Conservation (phyloP, 768 basidiomycete species). For the Punctularia strigosozonata region DNA sequence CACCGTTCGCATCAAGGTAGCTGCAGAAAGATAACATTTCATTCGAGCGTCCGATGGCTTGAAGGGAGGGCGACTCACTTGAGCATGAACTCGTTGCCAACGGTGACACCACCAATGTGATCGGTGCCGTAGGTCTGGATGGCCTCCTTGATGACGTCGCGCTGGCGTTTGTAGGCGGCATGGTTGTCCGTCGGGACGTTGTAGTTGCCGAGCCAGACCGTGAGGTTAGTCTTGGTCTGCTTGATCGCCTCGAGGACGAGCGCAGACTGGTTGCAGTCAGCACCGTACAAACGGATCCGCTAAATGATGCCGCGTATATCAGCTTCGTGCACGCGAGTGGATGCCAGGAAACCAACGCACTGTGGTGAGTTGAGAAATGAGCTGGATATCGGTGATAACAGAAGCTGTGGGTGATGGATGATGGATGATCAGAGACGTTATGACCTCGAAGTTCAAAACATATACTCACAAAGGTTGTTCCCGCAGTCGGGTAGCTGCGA, state of each 20-base stretch:
- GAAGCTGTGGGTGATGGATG: constrained; percentile 20
- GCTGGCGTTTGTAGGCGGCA: constrained; percentile 65
- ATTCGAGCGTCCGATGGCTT: constrained; percentile 1
- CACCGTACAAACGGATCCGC: constrained; percentile 76
- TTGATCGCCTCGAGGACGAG: constrained; percentile 83
- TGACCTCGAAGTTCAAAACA: constrained; percentile 1
- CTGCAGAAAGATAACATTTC: constrained; percentile 20
- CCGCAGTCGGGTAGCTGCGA: constrained; percentile 66
- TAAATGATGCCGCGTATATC: constrained; percentile 9
- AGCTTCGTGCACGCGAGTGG: neutral
- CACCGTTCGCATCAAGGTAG: constrained; percentile 41
- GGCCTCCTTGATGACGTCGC: constrained; percentile 49
- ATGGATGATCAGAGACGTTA: neutral
- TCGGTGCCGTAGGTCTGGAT: constrained; percentile 68
- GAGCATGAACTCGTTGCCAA: constrained; percentile 87
- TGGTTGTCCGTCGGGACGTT: constrained; percentile 47
- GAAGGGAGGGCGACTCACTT: constrained; percentile 32
- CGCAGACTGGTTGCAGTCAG: constrained; percentile 76
- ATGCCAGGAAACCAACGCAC: constrained; percentile 10
- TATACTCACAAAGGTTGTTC: constrained; percentile 27
- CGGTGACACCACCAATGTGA: constrained; percentile 71
- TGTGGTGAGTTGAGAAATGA: constrained; percentile 78
- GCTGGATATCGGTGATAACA: constrained; percentile 66
- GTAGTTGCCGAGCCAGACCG: constrained; percentile 69
- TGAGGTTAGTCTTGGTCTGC: constrained; percentile 80